Percentiles rank a stretch among this genome's conserved stretches.
Evolutionary conservation across 352 stramenopile genomes (phyloP).

Genomic region (Globisporangium nunn): DNA sequence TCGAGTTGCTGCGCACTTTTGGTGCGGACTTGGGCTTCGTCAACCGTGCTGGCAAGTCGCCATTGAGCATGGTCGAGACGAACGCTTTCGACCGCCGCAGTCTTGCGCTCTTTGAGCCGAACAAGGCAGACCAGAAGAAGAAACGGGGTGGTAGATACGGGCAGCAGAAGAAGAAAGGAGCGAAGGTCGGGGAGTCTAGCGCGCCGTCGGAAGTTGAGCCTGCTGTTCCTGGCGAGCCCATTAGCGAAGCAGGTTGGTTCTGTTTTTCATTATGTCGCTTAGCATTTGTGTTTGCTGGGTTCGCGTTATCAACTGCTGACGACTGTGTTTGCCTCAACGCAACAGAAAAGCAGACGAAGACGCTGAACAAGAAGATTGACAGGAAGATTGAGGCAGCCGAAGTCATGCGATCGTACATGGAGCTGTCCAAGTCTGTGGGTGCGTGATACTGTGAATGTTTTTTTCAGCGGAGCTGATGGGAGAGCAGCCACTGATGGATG

Average conservation of each 20-base stretch:
- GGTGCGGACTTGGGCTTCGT: constrained; percentile 19
- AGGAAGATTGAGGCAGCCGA: constrained; percentile 22
- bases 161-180: constrained; percentile 9
- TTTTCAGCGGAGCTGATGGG: background rate
- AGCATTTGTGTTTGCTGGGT: background rate
- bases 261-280: background rate
- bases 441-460: background rate
- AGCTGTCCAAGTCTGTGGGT: constrained; percentile 28
- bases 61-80: constrained; percentile 37
- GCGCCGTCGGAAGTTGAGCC: background rate
- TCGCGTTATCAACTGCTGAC: background rate
- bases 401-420: constrained; percentile 28
- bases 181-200: background rate
- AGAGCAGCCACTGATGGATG: background rate
- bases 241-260: constrained; percentile 28
- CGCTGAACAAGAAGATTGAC: constrained; percentile 19
- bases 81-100: constrained; percentile 33
- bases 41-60: constrained; percentile 29
- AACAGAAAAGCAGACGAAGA: constrained; percentile 29
- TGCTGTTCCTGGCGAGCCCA: constrained; percentile 5
- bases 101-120: constrained; percentile 21
- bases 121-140: constrained; percentile 13
- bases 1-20: constrained; percentile 29
- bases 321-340: background rate
- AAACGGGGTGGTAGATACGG: constrained; percentile 6